A percentile compares a stretch with the other conserved stretches of the same genome.
phyloP scores from a whole-genome alignment of 1,284 basidiomycete genomes.

The Trichosporon coremiiforme region DNA sequence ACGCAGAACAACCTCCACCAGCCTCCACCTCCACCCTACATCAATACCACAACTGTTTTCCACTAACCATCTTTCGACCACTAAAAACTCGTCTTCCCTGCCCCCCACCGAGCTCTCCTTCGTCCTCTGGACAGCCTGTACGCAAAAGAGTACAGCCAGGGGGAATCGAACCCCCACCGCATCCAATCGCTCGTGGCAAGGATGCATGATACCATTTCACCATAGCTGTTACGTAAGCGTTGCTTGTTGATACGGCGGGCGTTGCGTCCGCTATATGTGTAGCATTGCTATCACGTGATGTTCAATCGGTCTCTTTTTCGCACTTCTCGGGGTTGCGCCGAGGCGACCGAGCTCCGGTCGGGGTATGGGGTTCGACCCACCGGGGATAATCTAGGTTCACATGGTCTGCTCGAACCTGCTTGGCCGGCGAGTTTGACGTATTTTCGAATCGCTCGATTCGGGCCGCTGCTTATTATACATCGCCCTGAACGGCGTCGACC shows the following conservation, averaged over 20 bases:
- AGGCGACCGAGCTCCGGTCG: conserved; percentile 4
- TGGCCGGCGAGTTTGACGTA: not conserved
- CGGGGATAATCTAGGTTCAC: not conserved
- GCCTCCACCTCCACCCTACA: not conserved
- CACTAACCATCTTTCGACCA: not conserved
- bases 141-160: conserved; percentile 18
- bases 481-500: not conserved
- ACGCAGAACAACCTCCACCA: not conserved
- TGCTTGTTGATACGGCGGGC: not conserved
- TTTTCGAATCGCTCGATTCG: conserved; percentile 9
- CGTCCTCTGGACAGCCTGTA: not conserved
- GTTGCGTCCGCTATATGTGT: not conserved
- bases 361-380: not conserved
- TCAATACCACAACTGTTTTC: not conserved
- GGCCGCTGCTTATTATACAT: conserved; percentile 7
- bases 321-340: not conserved
- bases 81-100: not conserved
- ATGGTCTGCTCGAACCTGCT: not conserved
- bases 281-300: not conserved
- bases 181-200: not conserved
- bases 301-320: not conserved
- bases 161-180: conserved; percentile 20
- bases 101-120: not conserved
- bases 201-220: conserved; percentile 19
- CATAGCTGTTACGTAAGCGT: conserved; percentile 5